These are phyloP conservation scores for Erythrophleum fordii DNA, from an alignment of 306 rosid genomes.

Conservation along the genomic window DNA sequence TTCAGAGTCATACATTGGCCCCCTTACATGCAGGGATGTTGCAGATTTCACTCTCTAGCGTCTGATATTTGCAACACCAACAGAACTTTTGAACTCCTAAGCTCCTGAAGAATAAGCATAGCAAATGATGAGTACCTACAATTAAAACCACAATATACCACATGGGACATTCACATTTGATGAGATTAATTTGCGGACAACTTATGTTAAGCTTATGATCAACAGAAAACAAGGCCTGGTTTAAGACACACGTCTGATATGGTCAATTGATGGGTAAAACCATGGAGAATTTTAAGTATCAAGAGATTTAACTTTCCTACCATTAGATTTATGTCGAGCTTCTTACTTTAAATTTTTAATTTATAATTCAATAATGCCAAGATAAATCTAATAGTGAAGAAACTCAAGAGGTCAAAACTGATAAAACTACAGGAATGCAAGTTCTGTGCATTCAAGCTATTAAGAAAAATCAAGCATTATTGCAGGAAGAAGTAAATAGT, in stretches of 20 bases:
- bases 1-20: constrained; percentile 27
- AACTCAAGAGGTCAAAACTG: neutral
- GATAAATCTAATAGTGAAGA: neutral
- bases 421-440: neutral
- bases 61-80: neutral
- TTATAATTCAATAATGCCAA: neutral
- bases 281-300: too few relatives aligned
- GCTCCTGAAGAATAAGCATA: neutral
- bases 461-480: constrained; percentile 39
- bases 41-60: constrained; percentile 18
- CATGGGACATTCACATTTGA: neutral
- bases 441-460: constrained; percentile 15
- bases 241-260: neutral
- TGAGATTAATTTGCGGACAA: neutral
- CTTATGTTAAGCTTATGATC: constrained; percentile 28
- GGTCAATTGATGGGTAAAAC: constrained; percentile 3
- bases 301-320: neutral
- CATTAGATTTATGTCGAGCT: neutral
- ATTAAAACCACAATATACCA: constrained; percentile 9
- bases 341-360: neutral
- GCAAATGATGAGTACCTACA: neutral
- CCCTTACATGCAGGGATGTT: constrained; percentile 17
- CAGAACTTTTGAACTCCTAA: constrained; percentile 5
- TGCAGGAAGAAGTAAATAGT: constrained; percentile 49
- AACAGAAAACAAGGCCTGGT: constrained; percentile 4